Base-by-base conservation (phyloP, 192 early-diverging fungal species). In the Rhizophagus clarus region DNA sequence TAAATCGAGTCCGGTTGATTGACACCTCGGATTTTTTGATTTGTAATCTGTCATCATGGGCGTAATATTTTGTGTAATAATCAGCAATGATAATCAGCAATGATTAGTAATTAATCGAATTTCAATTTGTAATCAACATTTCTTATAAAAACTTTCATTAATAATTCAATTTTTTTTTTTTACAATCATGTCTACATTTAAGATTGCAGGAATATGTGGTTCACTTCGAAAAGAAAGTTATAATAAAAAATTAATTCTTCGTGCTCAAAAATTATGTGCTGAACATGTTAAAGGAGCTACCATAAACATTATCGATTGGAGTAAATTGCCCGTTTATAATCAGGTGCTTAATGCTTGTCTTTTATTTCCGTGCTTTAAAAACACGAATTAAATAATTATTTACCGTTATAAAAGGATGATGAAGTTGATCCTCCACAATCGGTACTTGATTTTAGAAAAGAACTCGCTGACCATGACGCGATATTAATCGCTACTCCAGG, bases 171-270 rank as follows among this genome's bases (percentile, higher is more conserved):
- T n/a, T n/a, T n/a, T n/a, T n/a, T n/a, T n/a, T n/a, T n/a, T n/a
- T n/a, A 37, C 34, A 70, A 70, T 22, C 0, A 72, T 49, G 40
- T 12, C 40, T 9, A 24, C 40, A 47, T 47, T 72, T 72, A 34
- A 40, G 12, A 72, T 72, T 49, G 42, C 71, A 6, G 71, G 71
- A 49, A 72, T 72, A 11, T 72, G 71, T 72, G 71, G 71, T 9
- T 72, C 71, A 47, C 42, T 72, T 40, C 34, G 71, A 47, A 72
- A 45, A 72, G 71, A 42, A 49, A 72, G 71, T 31, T 2, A 5
- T 22, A 72, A 72, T 51, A 51, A 72, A 47, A 51, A 72, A 42
- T 28, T 72, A 12, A 9, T 72, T 40, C 15, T 72, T 8, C 71
- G 71, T 26, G 14, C 40, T 29, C 71, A 72, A 28, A 40, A 72